Evolutionary conservation across 139 green algal genomes (phyloP).

Genomic region (Chlorella ohadii): DNA sequence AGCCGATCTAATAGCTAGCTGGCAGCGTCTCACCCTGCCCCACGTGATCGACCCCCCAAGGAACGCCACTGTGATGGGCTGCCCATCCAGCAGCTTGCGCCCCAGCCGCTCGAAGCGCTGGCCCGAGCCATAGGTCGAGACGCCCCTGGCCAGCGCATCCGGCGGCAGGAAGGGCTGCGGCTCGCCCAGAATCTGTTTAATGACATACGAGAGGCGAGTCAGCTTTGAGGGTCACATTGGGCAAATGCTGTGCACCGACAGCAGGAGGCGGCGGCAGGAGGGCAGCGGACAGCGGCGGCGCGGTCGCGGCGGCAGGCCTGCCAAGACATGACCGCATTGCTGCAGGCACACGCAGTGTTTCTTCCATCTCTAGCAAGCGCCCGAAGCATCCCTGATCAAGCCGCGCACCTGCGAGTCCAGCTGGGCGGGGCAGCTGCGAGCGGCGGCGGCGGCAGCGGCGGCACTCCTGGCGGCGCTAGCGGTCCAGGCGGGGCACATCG

Average conservation of each 20-base stretch:
- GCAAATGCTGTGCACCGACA: neutral
- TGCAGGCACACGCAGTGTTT: too few relatives aligned
- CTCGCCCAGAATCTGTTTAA: neutral
- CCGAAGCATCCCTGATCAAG: too few relatives aligned
- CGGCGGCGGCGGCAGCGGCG: neutral
- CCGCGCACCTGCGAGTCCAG: too few relatives aligned
- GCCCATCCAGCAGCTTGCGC: slow-evolving; percentile 18
- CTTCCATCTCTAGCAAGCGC: too few relatives aligned
- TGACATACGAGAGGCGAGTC: too few relatives aligned
- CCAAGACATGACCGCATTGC: too few relatives aligned
- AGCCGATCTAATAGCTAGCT: too few relatives aligned
- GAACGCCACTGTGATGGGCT: slow-evolving; percentile 1
- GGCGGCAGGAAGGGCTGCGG: neutral
- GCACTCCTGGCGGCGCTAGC: neutral
- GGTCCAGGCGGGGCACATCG: slow-evolving; percentile 10
- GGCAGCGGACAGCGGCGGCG: neutral
- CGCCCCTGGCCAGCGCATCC: slow-evolving; percentile 15
- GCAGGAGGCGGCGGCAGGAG: neutral
- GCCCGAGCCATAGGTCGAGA: neutral
- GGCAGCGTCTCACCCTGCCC: slow-evolving; percentile 14
- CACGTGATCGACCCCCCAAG: slow-evolving; percentile 29
- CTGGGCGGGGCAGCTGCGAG: neutral
- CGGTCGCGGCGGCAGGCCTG: too few relatives aligned
- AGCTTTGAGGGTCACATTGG: too few relatives aligned
- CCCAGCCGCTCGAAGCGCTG: slow-evolving; percentile 23